Conservation (phyloP, 1,284 basidiomycete genomes). For the Fomitiporia mediterranea region DNA sequence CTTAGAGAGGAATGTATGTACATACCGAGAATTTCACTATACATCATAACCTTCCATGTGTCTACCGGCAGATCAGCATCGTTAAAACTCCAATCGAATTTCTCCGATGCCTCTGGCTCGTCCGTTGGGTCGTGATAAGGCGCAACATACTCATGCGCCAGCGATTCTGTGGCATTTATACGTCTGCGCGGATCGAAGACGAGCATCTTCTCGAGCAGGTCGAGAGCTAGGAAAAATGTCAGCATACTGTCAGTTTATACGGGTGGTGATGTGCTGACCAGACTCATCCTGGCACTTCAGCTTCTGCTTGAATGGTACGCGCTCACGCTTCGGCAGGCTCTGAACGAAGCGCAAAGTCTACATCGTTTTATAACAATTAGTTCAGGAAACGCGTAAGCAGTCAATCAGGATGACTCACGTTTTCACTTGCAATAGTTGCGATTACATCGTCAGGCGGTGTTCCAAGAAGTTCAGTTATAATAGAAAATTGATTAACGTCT, state of each 20-base stretch:
- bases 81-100: constrained; percentile 99
- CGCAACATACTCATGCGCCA: constrained; percentile 91
- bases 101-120: constrained; percentile 90
- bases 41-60: constrained; percentile 99
- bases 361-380: constrained; percentile 6
- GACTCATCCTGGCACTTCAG: constrained; percentile 86
- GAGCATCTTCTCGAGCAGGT: constrained; percentile 97
- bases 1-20: constrained; percentile 22
- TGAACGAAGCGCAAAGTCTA: constrained; percentile 99
- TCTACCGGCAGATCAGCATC: constrained; percentile 99
- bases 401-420: constrained; percentile 50
- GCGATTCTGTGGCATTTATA: constrained; percentile 90
- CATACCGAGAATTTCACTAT: constrained; percentile 89
- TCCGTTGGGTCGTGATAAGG: constrained; percentile 99
- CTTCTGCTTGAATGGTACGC: constrained; percentile 93
- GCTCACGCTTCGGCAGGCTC: constrained; percentile 93
- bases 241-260: not conserved
- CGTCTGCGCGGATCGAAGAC: constrained; percentile 98
- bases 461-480: constrained; percentile 97
- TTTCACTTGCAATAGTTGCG: constrained; percentile 97
- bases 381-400: not conserved
- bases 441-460: constrained; percentile 99
- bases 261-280: constrained; percentile 43
- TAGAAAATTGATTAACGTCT: constrained; percentile 99
- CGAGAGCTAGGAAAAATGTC: constrained; percentile 76